phyloP scores from a whole-genome alignment of 2,329 filamentous ascomycete species.

The Trichoderma sp. region DNA sequence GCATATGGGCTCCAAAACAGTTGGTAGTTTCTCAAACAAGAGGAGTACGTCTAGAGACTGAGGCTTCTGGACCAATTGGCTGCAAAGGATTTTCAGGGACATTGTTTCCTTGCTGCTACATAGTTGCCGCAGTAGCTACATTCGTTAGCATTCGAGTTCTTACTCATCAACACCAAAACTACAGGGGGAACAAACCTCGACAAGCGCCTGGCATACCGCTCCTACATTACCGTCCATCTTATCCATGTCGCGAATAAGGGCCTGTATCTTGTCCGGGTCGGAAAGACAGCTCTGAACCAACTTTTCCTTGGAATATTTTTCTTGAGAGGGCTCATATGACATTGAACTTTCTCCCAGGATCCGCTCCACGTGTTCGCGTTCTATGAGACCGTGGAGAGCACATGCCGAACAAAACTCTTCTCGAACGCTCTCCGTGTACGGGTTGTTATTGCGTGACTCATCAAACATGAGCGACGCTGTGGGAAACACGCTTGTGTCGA shows the following conservation, averaged over 20 bases:
- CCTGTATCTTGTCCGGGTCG: conserved; percentile 71
- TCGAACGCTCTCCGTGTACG: conserved; percentile 56
- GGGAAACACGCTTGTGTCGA: conserved; percentile 73
- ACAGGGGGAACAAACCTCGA: conserved; percentile 52
- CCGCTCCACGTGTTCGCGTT: conserved; percentile 70
- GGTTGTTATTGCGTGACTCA: conserved; percentile 54
- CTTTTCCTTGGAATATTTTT: conserved; percentile 72
- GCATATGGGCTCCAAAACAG: conserved; percentile 71
- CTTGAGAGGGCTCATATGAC: conserved; percentile 69
- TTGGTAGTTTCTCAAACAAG: conserved; percentile 67
- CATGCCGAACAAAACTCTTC: conserved; percentile 87
- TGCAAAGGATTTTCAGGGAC: conserved; percentile 72
- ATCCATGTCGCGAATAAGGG: conserved; percentile 77
- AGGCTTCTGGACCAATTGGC: conserved; percentile 68
- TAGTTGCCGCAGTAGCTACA: conserved; percentile 62
- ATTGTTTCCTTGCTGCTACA: conserved; percentile 74
- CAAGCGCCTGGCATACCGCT: conserved; percentile 74
- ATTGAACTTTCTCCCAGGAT: conserved; percentile 83
- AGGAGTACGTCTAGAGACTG: conserved; percentile 71
- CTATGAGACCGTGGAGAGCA: conserved; percentile 80
- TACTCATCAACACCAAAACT: neutral
- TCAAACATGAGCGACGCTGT: conserved; percentile 59
- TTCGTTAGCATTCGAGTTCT: neutral
- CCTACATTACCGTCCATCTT: conserved; percentile 90
- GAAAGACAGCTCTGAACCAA: conserved; percentile 74